A percentile compares a stretch with the other conserved stretches of the same genome.
phyloP scores from a whole-genome alignment of 805 yeast genomes.

The Priceomyces carsonii region DNA sequence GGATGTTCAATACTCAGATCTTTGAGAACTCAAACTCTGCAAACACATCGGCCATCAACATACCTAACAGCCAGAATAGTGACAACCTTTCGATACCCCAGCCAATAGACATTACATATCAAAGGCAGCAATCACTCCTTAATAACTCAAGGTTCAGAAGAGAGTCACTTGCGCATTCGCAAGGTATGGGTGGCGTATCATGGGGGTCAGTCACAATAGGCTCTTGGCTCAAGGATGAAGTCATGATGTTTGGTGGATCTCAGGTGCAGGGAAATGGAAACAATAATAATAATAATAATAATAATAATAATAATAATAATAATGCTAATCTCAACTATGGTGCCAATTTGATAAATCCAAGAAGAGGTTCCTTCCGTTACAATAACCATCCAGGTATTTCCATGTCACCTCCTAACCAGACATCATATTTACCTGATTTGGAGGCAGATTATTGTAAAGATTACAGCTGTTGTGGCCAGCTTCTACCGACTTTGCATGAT shows the following conservation, averaged over 20 bases:
- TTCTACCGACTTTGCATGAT: constrained; percentile 91
- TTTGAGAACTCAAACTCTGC: constrained; percentile 31
- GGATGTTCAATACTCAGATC: constrained; percentile 45
- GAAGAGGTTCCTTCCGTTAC: constrained; percentile 40
- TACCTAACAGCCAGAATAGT: constrained; percentile 18
- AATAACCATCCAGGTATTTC: constrained; percentile 25
- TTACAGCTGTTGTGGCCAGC: constrained; percentile 93
- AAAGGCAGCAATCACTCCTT: constrained; percentile 41
- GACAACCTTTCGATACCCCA: constrained; percentile 29
- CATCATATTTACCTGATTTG: constrained; percentile 84
- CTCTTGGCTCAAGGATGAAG: constrained; percentile 94
- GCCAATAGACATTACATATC: constrained; percentile 46
- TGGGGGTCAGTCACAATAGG: constrained; percentile 98
- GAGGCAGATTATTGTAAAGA: constrained; percentile 97
- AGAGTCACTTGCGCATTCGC: constrained; percentile 92
- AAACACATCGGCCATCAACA: constrained; percentile 28
- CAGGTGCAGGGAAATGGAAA: constrained; percentile 3
- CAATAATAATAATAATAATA: constrained; percentile 4
- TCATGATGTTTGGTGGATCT: constrained; percentile 50
- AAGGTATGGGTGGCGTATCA: constrained; percentile 96
- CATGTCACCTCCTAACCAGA: constrained; percentile 64
- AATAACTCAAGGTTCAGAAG: constrained; percentile 60
- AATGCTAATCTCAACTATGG: constrained; percentile 1
- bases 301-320: constrained; percentile 2
- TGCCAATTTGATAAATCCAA: constrained; percentile 28